Conservation (phyloP, 106 monocot genomes). For the Dendrobium chrysotoxum region DNA sequence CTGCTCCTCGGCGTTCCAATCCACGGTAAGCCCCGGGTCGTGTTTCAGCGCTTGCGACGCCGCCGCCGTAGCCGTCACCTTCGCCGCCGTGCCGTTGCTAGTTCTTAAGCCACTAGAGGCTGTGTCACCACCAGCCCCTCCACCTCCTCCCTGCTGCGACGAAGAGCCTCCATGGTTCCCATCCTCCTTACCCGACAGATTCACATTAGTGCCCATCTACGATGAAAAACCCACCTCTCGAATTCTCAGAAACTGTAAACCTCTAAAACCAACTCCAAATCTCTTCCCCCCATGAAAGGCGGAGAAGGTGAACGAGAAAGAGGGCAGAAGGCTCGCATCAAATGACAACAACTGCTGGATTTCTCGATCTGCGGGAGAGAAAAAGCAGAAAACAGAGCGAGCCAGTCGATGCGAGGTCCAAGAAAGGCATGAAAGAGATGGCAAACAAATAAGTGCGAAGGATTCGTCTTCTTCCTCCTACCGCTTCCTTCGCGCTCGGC, state of each 20-base stretch:
- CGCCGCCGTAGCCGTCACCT: conserved; percentile 6
- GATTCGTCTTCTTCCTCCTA: neutral
- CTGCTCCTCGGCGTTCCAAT: conserved; percentile 45
- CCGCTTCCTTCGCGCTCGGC: neutral
- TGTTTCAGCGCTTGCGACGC: conserved; percentile 35
- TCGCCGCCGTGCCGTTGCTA: neutral
- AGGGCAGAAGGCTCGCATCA: neutral
- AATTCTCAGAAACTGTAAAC: neutral
- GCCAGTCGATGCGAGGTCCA: neutral
- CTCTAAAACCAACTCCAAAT: neutral
- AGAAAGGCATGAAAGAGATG: neutral
- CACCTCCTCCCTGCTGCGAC: conserved; percentile 12
- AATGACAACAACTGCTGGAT: neutral
- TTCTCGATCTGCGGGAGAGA: neutral
- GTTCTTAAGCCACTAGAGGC: neutral
- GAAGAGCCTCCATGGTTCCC: conserved; percentile 14
- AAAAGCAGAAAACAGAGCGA: neutral
- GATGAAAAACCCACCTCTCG: neutral
- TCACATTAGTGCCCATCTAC: conserved; percentile 42
- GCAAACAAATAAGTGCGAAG: neutral
- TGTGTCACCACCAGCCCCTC: conserved; percentile 12
- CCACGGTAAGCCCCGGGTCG: conserved; percentile 28
- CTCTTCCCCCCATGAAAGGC: neutral
- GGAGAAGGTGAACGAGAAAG: neutral
- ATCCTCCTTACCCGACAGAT: conserved; percentile 23